Conservation (phyloP, 2,329 filamentous ascomycete species). For the Fusarium sp. region DNA sequence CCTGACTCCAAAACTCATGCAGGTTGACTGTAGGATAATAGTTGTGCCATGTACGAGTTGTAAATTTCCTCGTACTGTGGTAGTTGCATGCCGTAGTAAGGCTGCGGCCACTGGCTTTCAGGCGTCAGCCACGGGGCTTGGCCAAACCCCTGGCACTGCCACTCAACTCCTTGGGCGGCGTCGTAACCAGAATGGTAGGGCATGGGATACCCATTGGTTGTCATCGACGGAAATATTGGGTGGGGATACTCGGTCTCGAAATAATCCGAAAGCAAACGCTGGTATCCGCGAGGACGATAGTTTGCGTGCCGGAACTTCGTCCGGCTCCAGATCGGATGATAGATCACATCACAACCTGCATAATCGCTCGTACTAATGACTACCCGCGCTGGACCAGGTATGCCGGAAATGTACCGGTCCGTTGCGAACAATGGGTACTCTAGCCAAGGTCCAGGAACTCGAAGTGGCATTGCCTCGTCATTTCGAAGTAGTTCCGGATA, state of each 20-base stretch:
- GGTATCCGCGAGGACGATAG: background rate
- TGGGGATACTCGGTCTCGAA: background rate
- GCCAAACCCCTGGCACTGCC: background rate
- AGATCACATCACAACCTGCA: background rate
- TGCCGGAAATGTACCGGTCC: background rate
- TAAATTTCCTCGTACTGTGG: background rate
- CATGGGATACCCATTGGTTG: background rate
- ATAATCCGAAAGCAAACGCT: background rate
- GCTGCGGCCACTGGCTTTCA: background rate
- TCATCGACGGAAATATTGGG: background rate
- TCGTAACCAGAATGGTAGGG: background rate
- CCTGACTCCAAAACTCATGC: too few relatives aligned
- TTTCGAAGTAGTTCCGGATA: background rate
- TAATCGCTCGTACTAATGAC: background rate
- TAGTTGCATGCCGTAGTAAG: background rate
- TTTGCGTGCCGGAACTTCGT: background rate
- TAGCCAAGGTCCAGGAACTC: background rate
- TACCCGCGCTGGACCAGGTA: background rate
- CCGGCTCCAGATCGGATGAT: background rate
- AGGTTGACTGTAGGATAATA: background rate
- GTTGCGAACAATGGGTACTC: background rate
- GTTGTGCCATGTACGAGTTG: background rate
- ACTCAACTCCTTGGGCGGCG: background rate
- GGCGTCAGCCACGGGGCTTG: background rate
- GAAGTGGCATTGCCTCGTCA: rapidly evolving